Conservation (phyloP, 805 yeast species). For the Nakazawaea ishiwadae region DNA sequence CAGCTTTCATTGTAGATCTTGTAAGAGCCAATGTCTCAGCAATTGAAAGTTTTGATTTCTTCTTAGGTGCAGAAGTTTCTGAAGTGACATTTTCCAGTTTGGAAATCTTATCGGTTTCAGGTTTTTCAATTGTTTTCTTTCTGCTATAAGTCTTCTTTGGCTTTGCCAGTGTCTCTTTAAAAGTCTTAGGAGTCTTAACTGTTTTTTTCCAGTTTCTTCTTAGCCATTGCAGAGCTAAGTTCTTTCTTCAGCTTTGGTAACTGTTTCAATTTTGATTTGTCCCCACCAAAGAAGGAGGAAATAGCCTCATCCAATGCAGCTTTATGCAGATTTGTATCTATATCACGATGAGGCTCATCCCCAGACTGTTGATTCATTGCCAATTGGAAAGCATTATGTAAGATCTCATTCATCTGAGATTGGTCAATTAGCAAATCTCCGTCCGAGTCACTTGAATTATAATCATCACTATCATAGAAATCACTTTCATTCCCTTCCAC, state of each 20-base stretch:
- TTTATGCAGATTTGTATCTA: slow-evolving; percentile 5
- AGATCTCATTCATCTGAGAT: slow-evolving; percentile 58
- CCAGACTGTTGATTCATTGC: slow-evolving; percentile 46
- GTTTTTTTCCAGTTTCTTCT: neutral
- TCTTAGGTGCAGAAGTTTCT: neutral
- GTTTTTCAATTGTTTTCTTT: too few relatives aligned
- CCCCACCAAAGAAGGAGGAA: slow-evolving; percentile 6
- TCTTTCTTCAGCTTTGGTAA: slow-evolving; percentile 6
- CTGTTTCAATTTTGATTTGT: slow-evolving; percentile 2
- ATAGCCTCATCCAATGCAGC: slow-evolving; percentile 12
- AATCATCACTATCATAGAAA: slow-evolving; percentile 2
- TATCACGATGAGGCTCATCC: neutral
- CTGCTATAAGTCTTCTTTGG: neutral
- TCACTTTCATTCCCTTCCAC: slow-evolving; percentile 6
- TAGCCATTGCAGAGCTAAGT: neutral
- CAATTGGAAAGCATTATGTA: slow-evolving; percentile 73
- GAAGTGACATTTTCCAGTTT: neutral
- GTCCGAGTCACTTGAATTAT: slow-evolving; percentile 6
- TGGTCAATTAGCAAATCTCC: slow-evolving; percentile 41
- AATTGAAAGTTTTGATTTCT: slow-evolving; percentile 38
- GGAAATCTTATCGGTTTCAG: neutral
- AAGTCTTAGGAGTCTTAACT: neutral
- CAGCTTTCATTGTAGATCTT: slow-evolving; percentile 37
- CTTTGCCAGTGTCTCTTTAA: neutral
- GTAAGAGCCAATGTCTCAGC: slow-evolving; percentile 58